phyloP scores from a whole-genome alignment of 768 basidiomycete genomes.

The Lactifluus hygrophoroides region DNA sequence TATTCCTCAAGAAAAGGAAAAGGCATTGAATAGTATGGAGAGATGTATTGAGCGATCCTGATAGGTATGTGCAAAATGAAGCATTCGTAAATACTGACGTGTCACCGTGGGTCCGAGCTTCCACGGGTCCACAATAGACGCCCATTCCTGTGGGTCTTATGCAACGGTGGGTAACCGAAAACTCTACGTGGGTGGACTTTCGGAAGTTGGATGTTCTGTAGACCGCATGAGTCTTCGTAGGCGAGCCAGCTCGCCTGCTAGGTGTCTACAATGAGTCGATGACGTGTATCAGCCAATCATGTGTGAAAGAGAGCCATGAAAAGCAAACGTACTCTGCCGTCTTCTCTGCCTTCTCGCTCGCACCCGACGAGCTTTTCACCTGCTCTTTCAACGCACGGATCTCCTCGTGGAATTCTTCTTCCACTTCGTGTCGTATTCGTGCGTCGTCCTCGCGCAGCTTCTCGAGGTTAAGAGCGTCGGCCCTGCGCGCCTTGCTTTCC shows the following conservation, averaged over 20 bases:
- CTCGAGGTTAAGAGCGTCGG: slow-evolving; percentile 39
- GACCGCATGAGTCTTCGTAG: slow-evolving; percentile 66
- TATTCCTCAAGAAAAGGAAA: background rate
- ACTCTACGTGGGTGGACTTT: slow-evolving; percentile 9
- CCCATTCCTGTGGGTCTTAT: background rate
- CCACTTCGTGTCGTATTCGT: slow-evolving; percentile 46
- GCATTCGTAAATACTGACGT: slow-evolving; percentile 8
- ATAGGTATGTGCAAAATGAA: slow-evolving; percentile 10
- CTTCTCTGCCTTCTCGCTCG: slow-evolving; percentile 47
- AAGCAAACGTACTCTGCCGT: slow-evolving; percentile 50
- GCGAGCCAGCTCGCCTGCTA: slow-evolving; percentile 57
- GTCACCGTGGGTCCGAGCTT: background rate
- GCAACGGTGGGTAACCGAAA: background rate
- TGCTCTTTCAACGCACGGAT: slow-evolving; percentile 44
- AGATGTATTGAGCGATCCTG: slow-evolving; percentile 16
- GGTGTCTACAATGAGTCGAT: slow-evolving; percentile 32
- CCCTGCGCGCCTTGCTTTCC: slow-evolving; percentile 49
- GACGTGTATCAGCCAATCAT: slow-evolving; percentile 6
- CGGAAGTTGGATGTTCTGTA: slow-evolving; percentile 27
- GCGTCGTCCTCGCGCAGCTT: slow-evolving; percentile 42
- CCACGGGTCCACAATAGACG: background rate
- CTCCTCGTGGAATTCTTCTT: slow-evolving; percentile 51
- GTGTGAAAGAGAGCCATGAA: too few relatives aligned
- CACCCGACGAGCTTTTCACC: slow-evolving; percentile 44
- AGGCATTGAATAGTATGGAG: background rate